Conservation (phyloP, 495 filamentous ascomycete genomes). For the Rostrohypoxylon terebratum region DNA sequence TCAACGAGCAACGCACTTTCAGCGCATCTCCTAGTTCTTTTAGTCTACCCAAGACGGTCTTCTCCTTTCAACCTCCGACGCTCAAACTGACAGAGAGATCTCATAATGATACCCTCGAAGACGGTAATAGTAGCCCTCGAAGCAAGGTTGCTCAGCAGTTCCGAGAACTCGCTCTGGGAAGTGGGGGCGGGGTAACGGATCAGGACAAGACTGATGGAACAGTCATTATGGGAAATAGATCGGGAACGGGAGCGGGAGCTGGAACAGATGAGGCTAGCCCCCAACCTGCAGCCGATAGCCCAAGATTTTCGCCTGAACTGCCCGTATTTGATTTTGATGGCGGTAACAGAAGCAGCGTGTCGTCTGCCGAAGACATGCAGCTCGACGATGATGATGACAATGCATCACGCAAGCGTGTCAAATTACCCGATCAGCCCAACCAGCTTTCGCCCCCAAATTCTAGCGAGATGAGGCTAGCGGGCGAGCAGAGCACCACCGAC, state of each 20-base stretch:
- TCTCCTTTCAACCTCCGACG: slow-evolving; percentile 54
- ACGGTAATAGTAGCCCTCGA: slow-evolving; percentile 67
- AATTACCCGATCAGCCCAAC: slow-evolving; percentile 47
- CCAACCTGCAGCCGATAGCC: slow-evolving; percentile 32
- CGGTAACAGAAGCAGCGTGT: slow-evolving; percentile 31
- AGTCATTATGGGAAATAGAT: slow-evolving; percentile 26
- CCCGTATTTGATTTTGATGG: slow-evolving; percentile 41
- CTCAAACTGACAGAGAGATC: slow-evolving; percentile 40
- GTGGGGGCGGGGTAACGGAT: slow-evolving; percentile 56
- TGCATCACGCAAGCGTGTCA: slow-evolving; percentile 54
- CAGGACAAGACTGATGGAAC: slow-evolving; percentile 47
- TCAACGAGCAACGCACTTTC: slow-evolving; percentile 38
- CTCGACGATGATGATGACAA: slow-evolving; percentile 43
- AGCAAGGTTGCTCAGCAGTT: slow-evolving; percentile 73
- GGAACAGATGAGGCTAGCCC: slow-evolving; percentile 35
- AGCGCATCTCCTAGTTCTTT: slow-evolving; percentile 33
- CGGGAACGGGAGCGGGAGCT: slow-evolving; percentile 20
- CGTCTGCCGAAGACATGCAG: slow-evolving; percentile 41
- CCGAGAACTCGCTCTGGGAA: slow-evolving; percentile 68
- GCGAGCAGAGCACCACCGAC: neutral
- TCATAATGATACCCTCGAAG: slow-evolving; percentile 46
- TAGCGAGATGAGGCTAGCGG: slow-evolving; percentile 19
- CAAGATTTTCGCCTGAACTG: slow-evolving; percentile 39
- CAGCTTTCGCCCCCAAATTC: slow-evolving; percentile 34
- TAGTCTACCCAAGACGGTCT: slow-evolving; percentile 37